phyloP scores from a whole-genome alignment of 2,329 filamentous ascomycete species.

The Basipetospora chlamydospora region DNA sequence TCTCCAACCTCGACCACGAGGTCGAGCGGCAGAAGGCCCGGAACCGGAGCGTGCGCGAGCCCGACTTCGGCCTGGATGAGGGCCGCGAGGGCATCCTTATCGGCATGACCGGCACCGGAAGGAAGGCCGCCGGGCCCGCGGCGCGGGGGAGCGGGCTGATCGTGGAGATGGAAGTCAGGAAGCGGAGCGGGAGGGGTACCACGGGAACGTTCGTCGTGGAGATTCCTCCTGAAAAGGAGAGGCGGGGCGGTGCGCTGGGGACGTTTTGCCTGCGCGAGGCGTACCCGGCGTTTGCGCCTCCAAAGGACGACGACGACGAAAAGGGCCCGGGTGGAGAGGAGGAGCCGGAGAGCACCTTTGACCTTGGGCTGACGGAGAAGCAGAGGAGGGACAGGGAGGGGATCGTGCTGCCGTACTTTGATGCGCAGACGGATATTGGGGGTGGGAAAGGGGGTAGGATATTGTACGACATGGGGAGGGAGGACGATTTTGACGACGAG shows the following conservation, averaged over 20 bases:
- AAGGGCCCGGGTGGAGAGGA: conserved; percentile 29
- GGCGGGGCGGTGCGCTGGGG: conserved; percentile 22
- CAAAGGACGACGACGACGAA: conserved; percentile 20
- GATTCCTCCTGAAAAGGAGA: conserved; percentile 11
- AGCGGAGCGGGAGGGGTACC: conserved; percentile 68
- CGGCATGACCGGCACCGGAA: conserved; percentile 41
- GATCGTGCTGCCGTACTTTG: conserved; percentile 88
- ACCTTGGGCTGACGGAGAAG: conserved; percentile 75
- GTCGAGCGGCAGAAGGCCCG: conserved; percentile 60
- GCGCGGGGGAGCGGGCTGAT: conserved; percentile 47
- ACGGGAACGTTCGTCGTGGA: conserved; percentile 48
- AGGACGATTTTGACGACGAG: conserved; percentile 94
- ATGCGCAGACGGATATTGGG: conserved; percentile 72
- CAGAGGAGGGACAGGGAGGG: conserved; percentile 76
- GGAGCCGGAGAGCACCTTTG: conserved; percentile 64
- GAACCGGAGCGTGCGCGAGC: conserved; percentile 60
- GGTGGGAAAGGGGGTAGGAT: conserved; percentile 82
- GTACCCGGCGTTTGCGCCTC: conserved; percentile 51
- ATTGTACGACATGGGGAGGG: conserved; percentile 88
- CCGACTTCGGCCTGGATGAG: conserved; percentile 65
- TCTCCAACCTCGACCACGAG: conserved; percentile 60
- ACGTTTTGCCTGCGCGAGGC: conserved; percentile 49
- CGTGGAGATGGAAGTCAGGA: conserved; percentile 71
- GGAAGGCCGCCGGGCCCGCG: conserved; percentile 26
- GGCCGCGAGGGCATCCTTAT: conserved; percentile 65